Evolutionary conservation across 352 stramenopile species (phyloP), one percentile per base, ranked within the genome.

Genomic region (Phytopythium helicoides): DNA sequence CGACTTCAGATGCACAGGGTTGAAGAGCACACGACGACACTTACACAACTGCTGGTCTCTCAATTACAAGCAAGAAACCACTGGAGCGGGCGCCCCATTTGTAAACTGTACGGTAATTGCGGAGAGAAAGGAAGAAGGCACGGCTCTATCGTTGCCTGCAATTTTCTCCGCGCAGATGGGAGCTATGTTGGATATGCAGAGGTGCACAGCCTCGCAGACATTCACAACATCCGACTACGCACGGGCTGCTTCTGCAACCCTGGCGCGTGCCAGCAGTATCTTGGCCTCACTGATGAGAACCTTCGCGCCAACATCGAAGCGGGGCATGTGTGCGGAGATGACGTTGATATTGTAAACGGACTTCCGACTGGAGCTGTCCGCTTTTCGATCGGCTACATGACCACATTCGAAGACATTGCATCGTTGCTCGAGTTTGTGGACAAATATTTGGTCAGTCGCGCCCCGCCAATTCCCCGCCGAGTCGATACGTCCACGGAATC

Each of bases 161-260:
- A 89, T 64, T 87, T 89, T 42, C 55, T 72, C 12, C 68, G 69
- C 4, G 16, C 62, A 0, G 77, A 92, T 26, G 64, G 67, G 9
- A 74, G 62, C 42, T 89, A 73, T 46, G 71, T 92, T 3, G 82
- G 82, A n/a, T 90, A 88, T 41, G 64, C 71, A 2, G 76, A 90
- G 58, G 76, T 90, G 10, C 53, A 70, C 22, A 86, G 83, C 22
- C 76, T 90, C n/a, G 71, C 82, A 4, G 65, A 71, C 22, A 77
- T 90, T 18, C 71, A 90, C 50, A 67, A 73, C 16, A 86, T 92
- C 40, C 77, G 81, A 40, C 49, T 92, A 18, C 73, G 82, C n/a
- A 86, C 71, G 16, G 82, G 82, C 15, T 92, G 82, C 49, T 89
- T 90, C 47, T 92, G 82, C 45, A 92, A 90, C 47, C 77, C 82